Base-by-base conservation (phyloP, 164 flowering plant species). In the Aristolochia contorta region DNA sequence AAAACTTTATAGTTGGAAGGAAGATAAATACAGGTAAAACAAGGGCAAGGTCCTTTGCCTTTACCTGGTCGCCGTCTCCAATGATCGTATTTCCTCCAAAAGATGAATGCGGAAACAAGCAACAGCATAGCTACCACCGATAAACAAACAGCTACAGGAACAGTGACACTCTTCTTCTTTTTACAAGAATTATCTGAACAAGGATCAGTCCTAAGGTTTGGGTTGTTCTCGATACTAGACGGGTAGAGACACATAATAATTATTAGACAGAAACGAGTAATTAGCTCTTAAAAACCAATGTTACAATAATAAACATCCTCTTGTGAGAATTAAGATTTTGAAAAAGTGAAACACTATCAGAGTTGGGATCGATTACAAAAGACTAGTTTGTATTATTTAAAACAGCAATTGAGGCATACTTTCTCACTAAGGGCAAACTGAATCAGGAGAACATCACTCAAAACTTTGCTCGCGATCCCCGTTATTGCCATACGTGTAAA, bases 351-450 rank as follows among this genome's bases (percentile, higher is more conserved):
- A 52, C 33, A 55, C n/a, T 14, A 55, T 37, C 58, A 24, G n/a
- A 55, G 25, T n/a, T 15, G 43, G 43, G 25, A 37, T 30, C 43
- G 12, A 24, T 55, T 55, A 7, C 0, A 55, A 37, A 16, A 55
- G 27, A 30, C 10, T 16, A 25, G 33, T 15, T 15, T 37, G 58
- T 14, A 55, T 32, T 32, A 3, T 32, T 32, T 7, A 32, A 7
- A 3, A 32, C 33, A 32, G 33, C 33, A 32, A 32, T 7, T 32
- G 33, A 32, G 33, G 7, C 77, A 33, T n/a, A n/a, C n/a, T n/a
- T n/a, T n/a, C n/a, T n/a, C n/a, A n/a, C n/a, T n/a, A n/a, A n/a
- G n/a, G n/a, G n/a, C n/a, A n/a, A n/a, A n/a, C n/a, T n/a, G n/a
- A n/a, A n/a, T n/a, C n/a, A n/a, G n/a, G n/a, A n/a, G n/a, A n/a